Evolutionary conservation across 352 stramenopile species (phyloP).

Genomic region (Phytophthora sp.): DNA sequence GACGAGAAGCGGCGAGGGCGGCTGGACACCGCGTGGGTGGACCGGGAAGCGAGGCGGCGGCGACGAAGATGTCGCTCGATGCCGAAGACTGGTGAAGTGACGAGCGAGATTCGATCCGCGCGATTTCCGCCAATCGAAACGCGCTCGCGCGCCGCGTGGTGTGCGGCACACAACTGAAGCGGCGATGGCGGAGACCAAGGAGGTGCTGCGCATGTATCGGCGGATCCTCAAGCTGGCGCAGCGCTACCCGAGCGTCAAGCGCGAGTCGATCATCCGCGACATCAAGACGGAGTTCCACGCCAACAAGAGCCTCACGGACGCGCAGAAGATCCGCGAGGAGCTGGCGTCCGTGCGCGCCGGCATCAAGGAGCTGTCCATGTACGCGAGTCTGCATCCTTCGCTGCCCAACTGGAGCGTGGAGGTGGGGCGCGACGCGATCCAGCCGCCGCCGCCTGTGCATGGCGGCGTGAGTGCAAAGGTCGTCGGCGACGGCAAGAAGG

Average conservation of each 20-base stretch:
- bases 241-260: slow-evolving; percentile 87
- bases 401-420: slow-evolving; percentile 74
- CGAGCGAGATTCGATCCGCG: slow-evolving; percentile 16
- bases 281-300: slow-evolving; percentile 88
- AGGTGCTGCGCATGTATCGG: slow-evolving; percentile 82
- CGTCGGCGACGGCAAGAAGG: slow-evolving; percentile 42
- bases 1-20: not conserved
- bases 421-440: slow-evolving; percentile 60
- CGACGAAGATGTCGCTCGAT: slow-evolving; percentile 21
- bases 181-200: slow-evolving; percentile 47
- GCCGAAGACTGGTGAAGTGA: slow-evolving; percentile 31
- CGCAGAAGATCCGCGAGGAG: slow-evolving; percentile 67
- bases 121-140: slow-evolving; percentile 33
- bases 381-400: slow-evolving; percentile 67
- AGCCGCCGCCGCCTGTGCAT: slow-evolving; percentile 16
- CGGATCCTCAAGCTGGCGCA: slow-evolving; percentile 85
- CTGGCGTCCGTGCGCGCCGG: slow-evolving; percentile 67
- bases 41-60: slow-evolving; percentile 12
- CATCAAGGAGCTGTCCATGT: slow-evolving; percentile 81
- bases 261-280: slow-evolving; percentile 78
- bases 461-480: slow-evolving; percentile 49
- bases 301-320: slow-evolving; percentile 69
- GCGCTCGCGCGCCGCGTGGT: not conserved
- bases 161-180: slow-evolving; percentile 14
- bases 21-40: slow-evolving; percentile 5